phyloP scores from a whole-genome alignment of 2,329 filamentous ascomycete species.

The Mariannaea elegans region DNA sequence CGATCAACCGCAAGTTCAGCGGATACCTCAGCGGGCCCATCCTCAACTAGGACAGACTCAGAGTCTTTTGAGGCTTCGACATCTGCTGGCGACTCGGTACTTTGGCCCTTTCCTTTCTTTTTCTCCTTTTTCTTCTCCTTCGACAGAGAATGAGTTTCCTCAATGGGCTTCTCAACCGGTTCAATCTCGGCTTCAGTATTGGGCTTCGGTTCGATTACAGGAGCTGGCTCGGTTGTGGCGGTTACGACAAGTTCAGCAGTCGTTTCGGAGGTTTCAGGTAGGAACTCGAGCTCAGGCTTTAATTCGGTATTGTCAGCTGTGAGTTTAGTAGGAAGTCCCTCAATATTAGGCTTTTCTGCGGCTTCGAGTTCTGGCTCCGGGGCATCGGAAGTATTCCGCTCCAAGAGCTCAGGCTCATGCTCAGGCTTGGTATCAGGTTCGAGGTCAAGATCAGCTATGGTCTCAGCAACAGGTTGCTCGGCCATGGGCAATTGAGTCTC shows the following conservation, averaged over 20 bases:
- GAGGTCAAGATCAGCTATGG: conserved; percentile 22
- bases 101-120: conserved; percentile 17
- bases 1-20: not conserved
- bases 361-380: conserved; percentile 31
- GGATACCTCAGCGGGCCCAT: conserved; percentile 11
- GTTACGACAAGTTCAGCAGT: conserved; percentile 9
- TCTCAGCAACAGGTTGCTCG: conserved; percentile 26
- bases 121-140: conserved; percentile 38
- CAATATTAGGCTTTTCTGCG: conserved; percentile 20
- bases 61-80: not conserved
- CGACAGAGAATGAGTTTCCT: conserved; percentile 8
- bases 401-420: conserved; percentile 19
- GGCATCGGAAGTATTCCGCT: conserved; percentile 27
- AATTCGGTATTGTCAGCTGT: conserved; percentile 22
- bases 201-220: conserved; percentile 3
- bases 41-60: conserved; percentile 3
- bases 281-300: not conserved
- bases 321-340: conserved; percentile 24
- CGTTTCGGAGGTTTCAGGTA: not conserved
- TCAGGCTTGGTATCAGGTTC: conserved; percentile 23
- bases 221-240: not conserved
- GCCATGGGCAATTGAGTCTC: conserved; percentile 22
- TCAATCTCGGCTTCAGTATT: not conserved
- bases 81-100: conserved; percentile 5
- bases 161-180: conserved; percentile 9